phyloP scores from a whole-genome alignment of 2,329 filamentous ascomycete species.

The Teratosphaeria destructans region DNA sequence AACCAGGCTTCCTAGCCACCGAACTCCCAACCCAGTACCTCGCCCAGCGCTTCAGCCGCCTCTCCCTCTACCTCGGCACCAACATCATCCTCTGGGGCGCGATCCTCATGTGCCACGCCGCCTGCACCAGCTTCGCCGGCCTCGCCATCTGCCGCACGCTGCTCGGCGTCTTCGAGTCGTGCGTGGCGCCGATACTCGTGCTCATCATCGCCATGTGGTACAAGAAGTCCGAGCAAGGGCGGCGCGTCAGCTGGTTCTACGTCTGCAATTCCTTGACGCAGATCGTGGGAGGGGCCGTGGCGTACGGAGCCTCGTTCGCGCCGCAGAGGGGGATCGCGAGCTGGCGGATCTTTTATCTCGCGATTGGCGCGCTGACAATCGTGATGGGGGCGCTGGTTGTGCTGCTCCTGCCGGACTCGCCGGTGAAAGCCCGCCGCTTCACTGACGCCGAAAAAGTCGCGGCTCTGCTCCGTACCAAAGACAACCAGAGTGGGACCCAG shows the following conservation, averaged over 20 bases:
- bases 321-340: background rate
- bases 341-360: slow-evolving; percentile 31
- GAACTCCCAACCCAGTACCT: slow-evolving; percentile 2
- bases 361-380: slow-evolving; percentile 33
- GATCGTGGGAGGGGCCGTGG: background rate
- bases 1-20: background rate
- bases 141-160: slow-evolving; percentile 53
- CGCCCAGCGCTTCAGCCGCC: background rate
- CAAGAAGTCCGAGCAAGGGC: slow-evolving; percentile 4
- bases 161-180: slow-evolving; percentile 61
- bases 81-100: slow-evolving; percentile 53
- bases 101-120: slow-evolving; percentile 51
- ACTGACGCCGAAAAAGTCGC: slow-evolving; percentile 23
- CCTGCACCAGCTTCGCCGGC: slow-evolving; percentile 49
- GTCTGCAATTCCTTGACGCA: slow-evolving; percentile 6
- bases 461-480: slow-evolving; percentile 19
- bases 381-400: slow-evolving; percentile 30
- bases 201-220: slow-evolving; percentile 63
- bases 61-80: slow-evolving; percentile 1
- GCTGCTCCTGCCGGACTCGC: slow-evolving; percentile 32
- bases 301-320: slow-evolving; percentile 1
- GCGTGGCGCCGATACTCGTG: slow-evolving; percentile 58
- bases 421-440: slow-evolving; percentile 33
- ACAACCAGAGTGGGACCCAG: slow-evolving; percentile 19
- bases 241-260: slow-evolving; percentile 55